Conservation (phyloP, 176 grass and related monocot species). For the Eragrostis nindensis region DNA sequence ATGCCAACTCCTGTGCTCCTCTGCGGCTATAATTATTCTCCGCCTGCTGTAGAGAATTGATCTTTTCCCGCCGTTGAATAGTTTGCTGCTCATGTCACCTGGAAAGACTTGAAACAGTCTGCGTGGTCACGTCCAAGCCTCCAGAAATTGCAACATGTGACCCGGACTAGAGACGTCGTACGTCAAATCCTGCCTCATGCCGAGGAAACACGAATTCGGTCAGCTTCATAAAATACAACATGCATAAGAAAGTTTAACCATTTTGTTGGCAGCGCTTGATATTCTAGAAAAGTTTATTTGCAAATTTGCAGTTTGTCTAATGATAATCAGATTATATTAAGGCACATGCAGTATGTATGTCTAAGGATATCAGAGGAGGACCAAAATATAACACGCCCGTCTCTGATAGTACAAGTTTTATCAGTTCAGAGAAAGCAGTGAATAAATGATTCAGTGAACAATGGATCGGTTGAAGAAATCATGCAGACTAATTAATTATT, state of each 20-base stretch:
- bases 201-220: constrained; percentile 21
- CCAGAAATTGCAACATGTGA: constrained; percentile 33
- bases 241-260: background rate
- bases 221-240: constrained; percentile 17
- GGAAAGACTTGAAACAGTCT: constrained; percentile 28
- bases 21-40: constrained; percentile 12
- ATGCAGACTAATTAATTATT: background rate
- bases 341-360: background rate
- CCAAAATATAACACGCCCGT: background rate
- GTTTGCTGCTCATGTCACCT: constrained; percentile 45
- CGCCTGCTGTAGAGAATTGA: constrained; percentile 21
- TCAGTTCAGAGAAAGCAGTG: background rate
- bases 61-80: constrained; percentile 33
- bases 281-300: background rate
- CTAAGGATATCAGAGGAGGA: too few species aligned
- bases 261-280: background rate
- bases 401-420: background rate
- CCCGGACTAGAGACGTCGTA: background rate
- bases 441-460: background rate
- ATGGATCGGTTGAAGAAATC: background rate
- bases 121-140: constrained; percentile 27
- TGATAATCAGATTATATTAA: background rate
- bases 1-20: constrained; percentile 33
- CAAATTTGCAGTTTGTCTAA: background rate
- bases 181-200: constrained; percentile 35